These are phyloP conservation scores for Chlorociboria aeruginascens DNA, from an alignment of 495 filamentous ascomycete genomes.

Conservation along the genomic window DNA sequence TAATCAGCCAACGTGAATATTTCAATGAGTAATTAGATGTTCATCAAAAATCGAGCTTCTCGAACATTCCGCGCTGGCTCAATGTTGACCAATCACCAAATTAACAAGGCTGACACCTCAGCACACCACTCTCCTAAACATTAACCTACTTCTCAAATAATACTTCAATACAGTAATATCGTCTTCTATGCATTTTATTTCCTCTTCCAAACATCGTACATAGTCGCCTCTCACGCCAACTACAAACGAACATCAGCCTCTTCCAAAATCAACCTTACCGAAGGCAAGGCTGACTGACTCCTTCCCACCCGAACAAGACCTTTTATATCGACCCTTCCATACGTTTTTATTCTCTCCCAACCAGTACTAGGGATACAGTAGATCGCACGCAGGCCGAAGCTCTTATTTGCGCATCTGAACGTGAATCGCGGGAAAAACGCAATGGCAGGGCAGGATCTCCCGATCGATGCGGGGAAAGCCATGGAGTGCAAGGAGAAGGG, in stretches of 20 bases:
- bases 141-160: not conserved
- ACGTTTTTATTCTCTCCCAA: not conserved
- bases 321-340: not conserved
- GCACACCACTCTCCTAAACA: not conserved
- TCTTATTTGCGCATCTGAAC: not conserved
- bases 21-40: too few species aligned
- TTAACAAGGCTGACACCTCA: constrained; percentile 6
- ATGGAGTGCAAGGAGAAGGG: constrained; percentile 43
- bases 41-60: constrained; percentile 3
- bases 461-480: constrained; percentile 9
- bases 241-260: not conserved
- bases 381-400: not conserved
- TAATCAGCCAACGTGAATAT: too few species aligned
- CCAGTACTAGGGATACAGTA: not conserved
- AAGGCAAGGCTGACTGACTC: not conserved
- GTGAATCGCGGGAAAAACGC: not conserved
- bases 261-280: not conserved
- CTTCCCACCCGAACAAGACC: not conserved
- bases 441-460: constrained; percentile 13
- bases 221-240: too few species aligned
- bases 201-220: not conserved
- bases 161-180: not conserved
- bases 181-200: not conserved
- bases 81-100: constrained; percentile 1
- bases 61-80: constrained; percentile 6